These are phyloP conservation scores for Patellifolia procumbens DNA, from an alignment of 179 eudicot species.

Conservation along the genomic window DNA sequence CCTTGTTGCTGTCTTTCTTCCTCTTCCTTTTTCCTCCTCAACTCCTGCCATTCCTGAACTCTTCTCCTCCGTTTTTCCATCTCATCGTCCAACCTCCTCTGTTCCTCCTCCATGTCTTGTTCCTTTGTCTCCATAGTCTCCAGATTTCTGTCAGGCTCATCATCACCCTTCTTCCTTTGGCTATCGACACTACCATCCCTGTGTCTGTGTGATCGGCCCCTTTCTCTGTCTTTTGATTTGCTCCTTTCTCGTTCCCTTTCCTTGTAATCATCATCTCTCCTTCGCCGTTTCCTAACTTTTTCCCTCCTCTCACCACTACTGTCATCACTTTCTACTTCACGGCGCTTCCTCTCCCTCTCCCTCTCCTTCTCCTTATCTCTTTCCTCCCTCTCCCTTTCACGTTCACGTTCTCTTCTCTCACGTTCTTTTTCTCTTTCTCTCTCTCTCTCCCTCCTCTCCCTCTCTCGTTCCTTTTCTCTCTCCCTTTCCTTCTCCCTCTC, in stretches of 20 bases:
- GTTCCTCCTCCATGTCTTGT: conserved; percentile 84
- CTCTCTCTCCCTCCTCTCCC: conserved; percentile 13
- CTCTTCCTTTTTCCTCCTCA: conserved; percentile 83
- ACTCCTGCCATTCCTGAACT: conserved; percentile 96
- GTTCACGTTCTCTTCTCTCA: conserved; percentile 21
- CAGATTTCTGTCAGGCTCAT: conserved; percentile 35
- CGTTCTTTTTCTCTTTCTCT: conserved; percentile 23
- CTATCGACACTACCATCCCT: conserved; percentile 63
- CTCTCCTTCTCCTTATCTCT: conserved; percentile 38
- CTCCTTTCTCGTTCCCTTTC: conserved; percentile 56
- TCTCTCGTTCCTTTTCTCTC: conserved; percentile 22
- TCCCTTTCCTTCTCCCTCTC: conserved; percentile 28
- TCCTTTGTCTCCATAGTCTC: conserved; percentile 57
- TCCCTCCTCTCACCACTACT: conserved; percentile 57
- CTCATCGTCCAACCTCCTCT: conserved; percentile 82
- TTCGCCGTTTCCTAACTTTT: conserved; percentile 66
- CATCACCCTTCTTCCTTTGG: conserved; percentile 52
- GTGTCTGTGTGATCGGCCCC: conserved; percentile 47
- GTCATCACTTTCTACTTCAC: conserved; percentile 47
- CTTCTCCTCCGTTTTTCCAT: conserved; percentile 95
- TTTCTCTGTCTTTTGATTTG: conserved; percentile 49
- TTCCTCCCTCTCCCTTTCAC: conserved; percentile 27
- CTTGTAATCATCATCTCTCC: conserved; percentile 64
- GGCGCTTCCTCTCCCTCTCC: conserved; percentile 47
- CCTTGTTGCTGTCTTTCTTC: conserved; percentile 66